A percentile compares a stretch with the other conserved stretches of the same genome.
Conservation (phyloP, 2,329 filamentous ascomycete genomes). For the Exophiala sp. region DNA sequence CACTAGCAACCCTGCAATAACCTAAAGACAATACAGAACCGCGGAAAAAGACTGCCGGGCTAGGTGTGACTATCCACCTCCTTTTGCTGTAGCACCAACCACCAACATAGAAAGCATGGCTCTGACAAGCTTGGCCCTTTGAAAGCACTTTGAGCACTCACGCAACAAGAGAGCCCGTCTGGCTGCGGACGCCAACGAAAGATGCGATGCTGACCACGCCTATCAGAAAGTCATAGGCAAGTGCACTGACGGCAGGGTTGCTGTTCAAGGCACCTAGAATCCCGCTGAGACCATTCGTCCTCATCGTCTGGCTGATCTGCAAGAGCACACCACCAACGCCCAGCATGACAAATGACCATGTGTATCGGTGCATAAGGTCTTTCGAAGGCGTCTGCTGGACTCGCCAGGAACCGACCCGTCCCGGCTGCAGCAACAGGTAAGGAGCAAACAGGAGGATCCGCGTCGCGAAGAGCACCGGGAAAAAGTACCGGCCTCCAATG, state of each 20-base stretch:
- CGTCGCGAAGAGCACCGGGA: conserved; percentile 26
- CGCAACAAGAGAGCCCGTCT: too few species aligned
- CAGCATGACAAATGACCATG: not conserved
- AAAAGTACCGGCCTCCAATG: conserved; percentile 25
- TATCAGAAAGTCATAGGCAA: conserved; percentile 9
- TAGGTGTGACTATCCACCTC: too few species aligned
- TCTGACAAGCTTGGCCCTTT: too few species aligned
- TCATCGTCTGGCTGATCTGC: not conserved
- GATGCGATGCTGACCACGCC: not conserved
- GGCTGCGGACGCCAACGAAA: not conserved
- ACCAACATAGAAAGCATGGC: too few species aligned
- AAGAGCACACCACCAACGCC: not conserved
- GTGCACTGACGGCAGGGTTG: conserved; percentile 4
- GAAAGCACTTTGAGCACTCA: too few species aligned
- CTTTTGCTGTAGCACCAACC: too few species aligned
- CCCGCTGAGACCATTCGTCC: not conserved
- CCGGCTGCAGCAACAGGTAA: conserved; percentile 9
- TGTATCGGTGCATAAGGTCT: not conserved
- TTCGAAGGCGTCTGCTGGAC: not conserved
- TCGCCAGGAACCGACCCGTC: not conserved
- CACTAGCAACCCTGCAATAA: too few species aligned
- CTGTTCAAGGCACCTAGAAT: not conserved
- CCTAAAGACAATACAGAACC: too few species aligned
- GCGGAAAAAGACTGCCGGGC: too few species aligned
- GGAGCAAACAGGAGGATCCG: conserved; percentile 30